Base-by-base conservation (phyloP, 192 early-diverging fungal genomes). In the Mycoemilia scoparia region DNA sequence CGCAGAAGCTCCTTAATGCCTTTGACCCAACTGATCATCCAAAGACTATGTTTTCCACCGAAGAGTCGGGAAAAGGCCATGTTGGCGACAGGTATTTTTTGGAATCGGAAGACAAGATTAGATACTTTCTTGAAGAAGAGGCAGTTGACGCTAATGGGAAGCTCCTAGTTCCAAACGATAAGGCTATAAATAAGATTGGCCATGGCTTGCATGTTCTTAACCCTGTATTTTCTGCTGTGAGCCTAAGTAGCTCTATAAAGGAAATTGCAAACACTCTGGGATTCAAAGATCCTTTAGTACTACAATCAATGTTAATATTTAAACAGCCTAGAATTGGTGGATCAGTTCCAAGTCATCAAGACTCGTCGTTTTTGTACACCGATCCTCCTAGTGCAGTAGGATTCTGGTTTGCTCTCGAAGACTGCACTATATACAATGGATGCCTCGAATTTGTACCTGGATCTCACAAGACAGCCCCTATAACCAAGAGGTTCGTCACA, bases 271-370 rank as follows among this genome's bases (percentile, higher is more conserved):
- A 45, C 3, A 39, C 54, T 19, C 46, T 90, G 7, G 77, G 74
- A 0, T 87, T 73, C 36, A 45, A 49, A 20, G 69, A 80, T 21
- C 79, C 87, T 5, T 61, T 70, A 1, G 66, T 89, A 0, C 51
- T 95, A 20, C 90, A 95, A 56, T 79, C 75, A 14, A 95, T 95
- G 89, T 40, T 87, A 11, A 95, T 95, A 35, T 92, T 69, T 49
- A 85, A 84, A 59, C 67, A 69, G 45, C 66, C 66, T 6, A 49
- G 46, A n/a, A 73, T 71, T 34, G 69, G 69, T 30, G 68, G 65
- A 0, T 41, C 58, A 28, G 89, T 95, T 0, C 84, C 86, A 1
- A 55, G 73, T 26, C 89, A 95, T 46, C 83, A 87, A 46, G 90
- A 95, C 43, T 82, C 79, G 16, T 81, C 83, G 5, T 95, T 95